Evolutionary conservation across 768 basidiomycete genomes (phyloP).

Genomic region (Psilocybe subaeruginosa): DNA sequence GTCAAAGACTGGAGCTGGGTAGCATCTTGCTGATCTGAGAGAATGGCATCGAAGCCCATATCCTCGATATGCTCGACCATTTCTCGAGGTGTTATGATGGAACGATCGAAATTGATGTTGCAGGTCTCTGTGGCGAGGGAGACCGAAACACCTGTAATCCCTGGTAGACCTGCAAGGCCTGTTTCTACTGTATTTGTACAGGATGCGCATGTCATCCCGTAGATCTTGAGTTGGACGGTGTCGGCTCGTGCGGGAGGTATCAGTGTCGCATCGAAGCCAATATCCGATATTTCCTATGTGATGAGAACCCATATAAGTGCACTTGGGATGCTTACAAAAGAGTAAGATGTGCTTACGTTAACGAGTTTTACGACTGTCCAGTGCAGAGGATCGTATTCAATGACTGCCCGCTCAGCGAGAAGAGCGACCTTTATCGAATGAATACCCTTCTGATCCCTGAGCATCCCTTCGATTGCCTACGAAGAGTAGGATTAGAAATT

Average conservation of each 20-base stretch:
- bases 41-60: conserved; percentile 88
- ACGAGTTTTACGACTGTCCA: conserved; percentile 87
- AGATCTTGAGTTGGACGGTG: conserved; percentile 74
- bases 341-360: conserved; percentile 46
- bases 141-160: conserved; percentile 71
- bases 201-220: conserved; percentile 90
- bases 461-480: conserved; percentile 84
- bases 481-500: neutral
- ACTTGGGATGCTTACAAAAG: neutral
- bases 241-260: conserved; percentile 71
- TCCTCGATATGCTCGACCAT: conserved; percentile 88
- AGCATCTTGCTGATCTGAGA: conserved; percentile 77
- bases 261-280: conserved; percentile 87
- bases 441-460: conserved; percentile 87
- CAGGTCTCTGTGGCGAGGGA: conserved; percentile 79
- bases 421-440: conserved; percentile 91
- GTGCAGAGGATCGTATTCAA: conserved; percentile 84
- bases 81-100: conserved; percentile 77
- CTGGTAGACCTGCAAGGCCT: conserved; percentile 69
- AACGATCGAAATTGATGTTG: conserved; percentile 75
- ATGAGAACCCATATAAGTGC: conserved; percentile 4
- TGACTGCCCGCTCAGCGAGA: conserved; percentile 89
- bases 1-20: conserved; percentile 87
- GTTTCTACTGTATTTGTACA: conserved; percentile 80
- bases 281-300: conserved; percentile 85